Evolutionary conservation across 495 filamentous ascomycete genomes (phyloP).

Genomic region (Aspergillus diversus): DNA sequence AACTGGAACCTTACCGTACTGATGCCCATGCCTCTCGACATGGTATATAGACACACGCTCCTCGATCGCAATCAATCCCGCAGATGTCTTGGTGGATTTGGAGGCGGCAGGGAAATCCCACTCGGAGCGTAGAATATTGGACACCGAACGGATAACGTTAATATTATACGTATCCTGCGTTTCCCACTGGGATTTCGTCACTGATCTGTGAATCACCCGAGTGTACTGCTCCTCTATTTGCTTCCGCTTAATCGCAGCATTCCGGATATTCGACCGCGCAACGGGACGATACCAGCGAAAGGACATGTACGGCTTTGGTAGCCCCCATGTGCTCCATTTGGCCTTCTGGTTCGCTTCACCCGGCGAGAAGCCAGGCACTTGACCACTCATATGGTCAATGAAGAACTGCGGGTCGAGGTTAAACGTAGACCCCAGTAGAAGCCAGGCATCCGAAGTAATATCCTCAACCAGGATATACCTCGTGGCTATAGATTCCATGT

Average conservation of each 20-base stretch:
- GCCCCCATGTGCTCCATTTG: slow-evolving; percentile 7
- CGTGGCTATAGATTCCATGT: background rate
- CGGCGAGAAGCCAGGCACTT: background rate
- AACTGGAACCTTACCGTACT: background rate
- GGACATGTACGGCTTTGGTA: slow-evolving; percentile 5
- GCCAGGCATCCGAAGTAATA: background rate
- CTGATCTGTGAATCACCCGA: background rate
- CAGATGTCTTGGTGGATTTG: background rate
- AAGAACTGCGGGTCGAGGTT: slow-evolving; percentile 9
- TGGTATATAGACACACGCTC: slow-evolving; percentile 9
- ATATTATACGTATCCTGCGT: background rate
- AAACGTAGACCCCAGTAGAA: background rate
- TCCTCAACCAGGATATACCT: slow-evolving; percentile 6
- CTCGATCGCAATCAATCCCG: background rate
- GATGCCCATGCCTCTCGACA: background rate
- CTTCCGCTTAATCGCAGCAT: background rate
- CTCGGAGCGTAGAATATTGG: background rate
- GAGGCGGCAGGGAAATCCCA: background rate
- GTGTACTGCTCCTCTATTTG: background rate
- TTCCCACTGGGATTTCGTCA: background rate
- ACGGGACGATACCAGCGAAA: slow-evolving; percentile 8
- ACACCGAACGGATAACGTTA: background rate
- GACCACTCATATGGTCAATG: slow-evolving; percentile 2
- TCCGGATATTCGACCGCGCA: background rate
- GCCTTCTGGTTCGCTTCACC: background rate